phyloP scores from a whole-genome alignment of 1,284 basidiomycete genomes.

The Malassezia arunalokei region DNA sequence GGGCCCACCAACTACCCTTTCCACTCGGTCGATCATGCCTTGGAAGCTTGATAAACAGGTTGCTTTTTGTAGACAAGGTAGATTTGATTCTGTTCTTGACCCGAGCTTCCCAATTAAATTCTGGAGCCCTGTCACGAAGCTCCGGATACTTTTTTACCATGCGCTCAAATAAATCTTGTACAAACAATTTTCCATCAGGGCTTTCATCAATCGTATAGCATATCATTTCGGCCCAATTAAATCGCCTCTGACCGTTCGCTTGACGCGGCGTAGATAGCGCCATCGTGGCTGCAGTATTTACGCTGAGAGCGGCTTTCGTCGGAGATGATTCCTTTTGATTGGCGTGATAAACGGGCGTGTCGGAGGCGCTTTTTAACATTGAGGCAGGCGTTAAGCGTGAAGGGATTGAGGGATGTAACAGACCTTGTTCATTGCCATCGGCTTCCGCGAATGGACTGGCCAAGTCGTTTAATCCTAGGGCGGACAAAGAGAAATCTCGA shows the following conservation, averaged over 20 bases:
- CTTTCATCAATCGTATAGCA: constrained; percentile 39
- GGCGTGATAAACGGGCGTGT: too few species aligned
- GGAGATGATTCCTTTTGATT: too few species aligned
- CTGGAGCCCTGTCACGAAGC: constrained; percentile 41
- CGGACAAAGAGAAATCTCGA: too few species aligned
- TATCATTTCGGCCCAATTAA: constrained; percentile 46
- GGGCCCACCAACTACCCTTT: constrained; percentile 44
- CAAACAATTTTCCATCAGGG: constrained; percentile 35
- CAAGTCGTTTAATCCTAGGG: too few species aligned
- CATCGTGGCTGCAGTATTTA: background rate
- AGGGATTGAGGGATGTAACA: too few species aligned
- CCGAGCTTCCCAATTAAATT: constrained; percentile 42
- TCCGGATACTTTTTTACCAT: constrained; percentile 42
- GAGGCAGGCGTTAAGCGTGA: too few species aligned
- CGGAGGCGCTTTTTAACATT: too few species aligned
- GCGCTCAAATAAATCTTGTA: constrained; percentile 41
- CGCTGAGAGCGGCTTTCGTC: background rate
- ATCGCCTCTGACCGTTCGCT: constrained; percentile 7
- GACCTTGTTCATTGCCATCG: too few species aligned
- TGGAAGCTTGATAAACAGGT: constrained; percentile 42
- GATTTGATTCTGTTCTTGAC: constrained; percentile 46
- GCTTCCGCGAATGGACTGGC: too few species aligned
- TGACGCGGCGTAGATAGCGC: background rate
- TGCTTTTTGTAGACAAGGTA: constrained; percentile 42
- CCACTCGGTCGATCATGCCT: constrained; percentile 33